Conservation (phyloP, 2,329 filamentous ascomycete genomes). For the Zymoseptoria ardabiliae region DNA sequence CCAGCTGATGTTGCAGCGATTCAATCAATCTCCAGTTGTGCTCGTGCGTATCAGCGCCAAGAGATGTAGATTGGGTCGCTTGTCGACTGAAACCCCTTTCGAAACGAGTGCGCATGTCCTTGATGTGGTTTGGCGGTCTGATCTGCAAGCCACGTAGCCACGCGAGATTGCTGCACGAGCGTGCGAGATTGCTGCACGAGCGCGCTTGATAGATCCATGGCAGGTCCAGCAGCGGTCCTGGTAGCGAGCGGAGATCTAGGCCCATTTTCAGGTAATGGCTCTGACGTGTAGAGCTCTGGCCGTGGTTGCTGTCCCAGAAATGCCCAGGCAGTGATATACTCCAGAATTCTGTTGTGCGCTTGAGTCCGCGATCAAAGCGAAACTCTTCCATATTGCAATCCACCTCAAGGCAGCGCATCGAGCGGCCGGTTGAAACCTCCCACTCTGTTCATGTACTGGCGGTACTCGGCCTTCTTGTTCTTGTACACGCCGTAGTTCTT, state of each 20-base stretch:
- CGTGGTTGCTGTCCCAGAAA: background rate
- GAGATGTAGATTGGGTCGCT: background rate
- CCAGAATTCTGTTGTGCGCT: background rate
- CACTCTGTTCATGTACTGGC: constrained; percentile 90
- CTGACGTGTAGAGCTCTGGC: background rate
- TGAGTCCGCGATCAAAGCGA: background rate
- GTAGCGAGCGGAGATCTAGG: background rate
- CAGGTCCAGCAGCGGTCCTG: background rate
- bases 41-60: background rate
- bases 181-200: background rate
- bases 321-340: background rate
- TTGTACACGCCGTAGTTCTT: constrained; percentile 72
- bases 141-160: background rate
- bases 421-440: constrained; percentile 72
- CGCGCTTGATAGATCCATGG: background rate
- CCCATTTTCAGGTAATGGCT: background rate
- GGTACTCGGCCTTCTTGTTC: constrained; percentile 89
- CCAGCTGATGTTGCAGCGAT: background rate
- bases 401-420: constrained; percentile 1
- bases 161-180: background rate
- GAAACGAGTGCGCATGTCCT: background rate
- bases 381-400: background rate
- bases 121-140: background rate
- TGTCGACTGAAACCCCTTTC: background rate
- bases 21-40: background rate